Conservation (phyloP, 73 alveolate genomes). For the Symbiodinium natans region DNA sequence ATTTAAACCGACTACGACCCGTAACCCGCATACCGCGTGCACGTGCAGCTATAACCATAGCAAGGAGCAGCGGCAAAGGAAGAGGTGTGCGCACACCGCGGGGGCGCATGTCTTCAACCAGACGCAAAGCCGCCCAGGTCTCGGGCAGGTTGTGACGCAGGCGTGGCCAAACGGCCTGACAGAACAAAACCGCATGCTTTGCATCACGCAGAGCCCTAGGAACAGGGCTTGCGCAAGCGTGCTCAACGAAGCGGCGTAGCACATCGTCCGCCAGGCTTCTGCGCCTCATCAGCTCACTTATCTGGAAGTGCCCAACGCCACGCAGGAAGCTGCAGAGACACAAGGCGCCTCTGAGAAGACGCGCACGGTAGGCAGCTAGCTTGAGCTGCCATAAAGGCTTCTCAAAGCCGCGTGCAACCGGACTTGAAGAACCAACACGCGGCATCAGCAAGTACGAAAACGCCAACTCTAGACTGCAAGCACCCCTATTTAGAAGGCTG, state of each 20-base stretch:
- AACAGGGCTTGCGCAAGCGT: not conserved
- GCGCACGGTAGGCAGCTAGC: not conserved
- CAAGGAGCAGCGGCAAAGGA: not conserved
- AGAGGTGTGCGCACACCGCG: not conserved
- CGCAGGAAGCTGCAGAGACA: not conserved
- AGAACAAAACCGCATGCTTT: not conserved
- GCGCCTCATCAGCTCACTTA: not conserved
- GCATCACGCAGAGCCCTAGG: not conserved
- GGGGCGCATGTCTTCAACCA: not conserved
- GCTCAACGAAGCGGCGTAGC: not conserved
- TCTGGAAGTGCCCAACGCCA: not conserved
- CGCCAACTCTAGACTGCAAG: too few species aligned
- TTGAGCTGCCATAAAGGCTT: not conserved
- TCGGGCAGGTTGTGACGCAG: not conserved
- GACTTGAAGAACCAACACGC: not conserved
- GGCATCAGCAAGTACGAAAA: too few species aligned
- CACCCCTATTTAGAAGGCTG: not conserved
- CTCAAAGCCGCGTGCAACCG: not conserved
- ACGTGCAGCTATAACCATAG: not conserved
- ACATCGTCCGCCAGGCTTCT: not conserved
- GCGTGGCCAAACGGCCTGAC: not conserved
- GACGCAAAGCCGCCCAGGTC: not conserved
- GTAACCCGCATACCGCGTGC: not conserved
- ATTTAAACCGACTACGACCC: not conserved
- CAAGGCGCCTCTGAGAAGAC: not conserved